Conservation (phyloP, 1,284 basidiomycete species). For the Trametes polyzona region DNA sequence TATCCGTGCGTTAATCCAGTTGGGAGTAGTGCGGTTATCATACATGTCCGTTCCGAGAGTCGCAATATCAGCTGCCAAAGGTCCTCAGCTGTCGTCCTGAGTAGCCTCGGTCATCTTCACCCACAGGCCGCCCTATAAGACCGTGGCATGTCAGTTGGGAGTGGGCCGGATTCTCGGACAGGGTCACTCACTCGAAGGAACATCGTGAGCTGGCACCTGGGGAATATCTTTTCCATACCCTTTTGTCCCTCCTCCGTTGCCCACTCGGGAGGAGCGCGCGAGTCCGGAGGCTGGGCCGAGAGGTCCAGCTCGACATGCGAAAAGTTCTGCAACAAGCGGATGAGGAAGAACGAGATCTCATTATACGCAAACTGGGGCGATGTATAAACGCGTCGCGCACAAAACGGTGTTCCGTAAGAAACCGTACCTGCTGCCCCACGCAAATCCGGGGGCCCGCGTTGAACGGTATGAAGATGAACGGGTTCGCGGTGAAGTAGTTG, state of each 20-base stretch:
- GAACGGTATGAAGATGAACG: constrained; percentile 65
- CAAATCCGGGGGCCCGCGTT: constrained; percentile 63
- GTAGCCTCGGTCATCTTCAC: constrained; percentile 31
- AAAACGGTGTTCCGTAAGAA: too few relatives aligned
- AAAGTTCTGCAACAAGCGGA: constrained; percentile 51
- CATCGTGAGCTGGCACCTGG: constrained; percentile 23
- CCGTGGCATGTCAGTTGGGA: not conserved
- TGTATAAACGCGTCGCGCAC: constrained; percentile 23
- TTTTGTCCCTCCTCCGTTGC: constrained; percentile 20
- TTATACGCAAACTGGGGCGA: constrained; percentile 43
- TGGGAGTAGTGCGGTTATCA: not conserved
- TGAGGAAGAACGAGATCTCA: constrained; percentile 45
- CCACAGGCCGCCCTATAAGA: constrained; percentile 32
- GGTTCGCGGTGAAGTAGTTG: constrained; percentile 56
- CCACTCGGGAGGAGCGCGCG: constrained; percentile 24
- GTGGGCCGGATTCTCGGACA: not conserved
- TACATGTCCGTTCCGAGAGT: not conserved
- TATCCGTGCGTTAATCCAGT: too few relatives aligned
- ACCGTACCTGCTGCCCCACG: constrained; percentile 56
- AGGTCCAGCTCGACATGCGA: constrained; percentile 44
- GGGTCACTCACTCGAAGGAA: constrained; percentile 19
- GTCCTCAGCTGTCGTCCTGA: not conserved
- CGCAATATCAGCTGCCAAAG: not conserved
- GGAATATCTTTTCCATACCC: constrained; percentile 21
- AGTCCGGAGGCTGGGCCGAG: constrained; percentile 18